Conservation (phyloP, 805 yeast genomes). For the Tetrapisispora pingtungensis region DNA sequence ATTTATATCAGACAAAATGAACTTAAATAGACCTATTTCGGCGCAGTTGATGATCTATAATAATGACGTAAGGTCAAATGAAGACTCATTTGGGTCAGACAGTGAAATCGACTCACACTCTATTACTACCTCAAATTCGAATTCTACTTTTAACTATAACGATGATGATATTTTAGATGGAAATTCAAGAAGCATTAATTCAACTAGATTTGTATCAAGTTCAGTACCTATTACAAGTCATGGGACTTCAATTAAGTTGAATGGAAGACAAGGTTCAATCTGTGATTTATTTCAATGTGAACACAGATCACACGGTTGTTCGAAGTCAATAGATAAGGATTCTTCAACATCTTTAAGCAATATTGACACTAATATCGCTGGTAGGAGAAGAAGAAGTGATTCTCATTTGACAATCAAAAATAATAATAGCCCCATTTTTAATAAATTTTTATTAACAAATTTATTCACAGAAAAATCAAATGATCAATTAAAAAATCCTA, state of each 20-base stretch:
- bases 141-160: neutral
- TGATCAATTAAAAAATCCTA: neutral
- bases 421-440: neutral
- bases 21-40: slow-evolving; percentile 5
- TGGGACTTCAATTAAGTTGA: neutral
- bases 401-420: neutral
- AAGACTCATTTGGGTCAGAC: neutral
- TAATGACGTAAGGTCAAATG: neutral
- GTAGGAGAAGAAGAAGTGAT: neutral
- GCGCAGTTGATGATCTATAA: slow-evolving; percentile 8
- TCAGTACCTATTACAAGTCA: neutral
- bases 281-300: slow-evolving; percentile 2
- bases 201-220: neutral
- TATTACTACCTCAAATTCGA: neutral
- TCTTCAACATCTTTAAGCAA: neutral
- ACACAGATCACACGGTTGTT: neutral
- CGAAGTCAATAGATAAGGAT: neutral
- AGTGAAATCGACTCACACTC: neutral
- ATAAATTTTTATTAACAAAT: neutral
- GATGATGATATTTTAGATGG: neutral
- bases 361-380: neutral
- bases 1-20: too few relatives aligned
- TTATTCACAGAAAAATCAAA: neutral
- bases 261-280: neutral
- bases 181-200: neutral